Conservation (phyloP, 192 early-diverging fungal genomes). For the Linderina pennispora region DNA sequence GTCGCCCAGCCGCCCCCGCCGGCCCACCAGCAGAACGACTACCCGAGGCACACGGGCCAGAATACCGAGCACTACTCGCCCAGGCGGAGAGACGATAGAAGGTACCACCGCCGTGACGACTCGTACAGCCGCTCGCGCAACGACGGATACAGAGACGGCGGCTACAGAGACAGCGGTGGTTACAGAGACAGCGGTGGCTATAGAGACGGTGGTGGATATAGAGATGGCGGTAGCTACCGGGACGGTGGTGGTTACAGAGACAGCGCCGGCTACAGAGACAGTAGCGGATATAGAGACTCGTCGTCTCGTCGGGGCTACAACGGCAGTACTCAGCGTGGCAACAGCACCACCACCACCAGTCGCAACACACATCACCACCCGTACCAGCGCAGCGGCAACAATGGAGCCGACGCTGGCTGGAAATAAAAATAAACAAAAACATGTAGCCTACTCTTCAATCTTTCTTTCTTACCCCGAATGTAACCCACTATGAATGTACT, state of each 20-base stretch:
- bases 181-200: conserved; percentile 11
- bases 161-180: neutral
- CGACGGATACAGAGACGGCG: conserved; percentile 8
- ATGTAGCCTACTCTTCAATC: too few species aligned
- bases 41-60: conserved; percentile 5
- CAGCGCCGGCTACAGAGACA: conserved; percentile 3
- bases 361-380: too few species aligned
- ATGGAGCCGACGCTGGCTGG: conserved; percentile 16
- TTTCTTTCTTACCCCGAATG: too few species aligned
- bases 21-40: conserved; percentile 7
- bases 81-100: conserved; percentile 18
- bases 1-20: conserved; percentile 1
- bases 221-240: too few species aligned
- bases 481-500: too few species aligned
- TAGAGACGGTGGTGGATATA: neutral
- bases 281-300: neutral
- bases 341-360: too few species aligned
- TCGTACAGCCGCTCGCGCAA: conserved; percentile 14
- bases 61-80: conserved; percentile 29
- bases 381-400: conserved; percentile 10
- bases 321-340: too few species aligned
- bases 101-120: conserved; percentile 24
- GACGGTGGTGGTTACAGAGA: conserved; percentile 4
- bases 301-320: conserved; percentile 14
- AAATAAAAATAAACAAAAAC: conserved; percentile 3